Evolutionary conservation across 306 rosid genomes (phyloP).

Genomic region (Myrica gale): DNA sequence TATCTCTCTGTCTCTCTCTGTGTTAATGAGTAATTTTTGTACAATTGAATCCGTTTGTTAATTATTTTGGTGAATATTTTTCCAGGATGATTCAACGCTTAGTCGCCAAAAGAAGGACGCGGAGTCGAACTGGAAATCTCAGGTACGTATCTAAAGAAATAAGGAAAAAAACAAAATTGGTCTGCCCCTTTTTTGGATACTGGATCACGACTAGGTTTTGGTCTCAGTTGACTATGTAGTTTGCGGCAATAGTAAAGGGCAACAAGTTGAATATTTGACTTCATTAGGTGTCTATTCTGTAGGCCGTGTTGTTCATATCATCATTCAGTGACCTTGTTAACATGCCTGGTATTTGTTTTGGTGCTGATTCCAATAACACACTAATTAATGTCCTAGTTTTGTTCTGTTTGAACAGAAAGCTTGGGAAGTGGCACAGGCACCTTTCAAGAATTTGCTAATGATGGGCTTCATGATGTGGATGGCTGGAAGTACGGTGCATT

Average conservation of each 20-base stretch:
- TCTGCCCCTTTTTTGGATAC: not conserved
- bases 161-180: too few relatives aligned
- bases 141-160: slow-evolving; percentile 38
- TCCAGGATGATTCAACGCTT: slow-evolving; percentile 81
- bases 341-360: not conserved
- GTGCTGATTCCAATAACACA: not conserved
- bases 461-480: slow-evolving; percentile 99
- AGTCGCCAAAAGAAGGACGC: slow-evolving; percentile 96
- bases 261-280: not conserved
- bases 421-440: slow-evolving; percentile 99
- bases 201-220: not conserved
- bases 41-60: not conserved
- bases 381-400: slow-evolving; percentile 10
- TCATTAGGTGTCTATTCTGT: not conserved
- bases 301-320: not conserved
- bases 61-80: not conserved
- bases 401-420: slow-evolving; percentile 69
- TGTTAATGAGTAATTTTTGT: not conserved
- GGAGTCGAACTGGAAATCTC: slow-evolving; percentile 90
- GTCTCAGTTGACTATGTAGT: not conserved
- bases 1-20: not conserved
- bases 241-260: not conserved
- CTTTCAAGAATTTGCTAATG: slow-evolving; percentile 92
- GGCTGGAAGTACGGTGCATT: slow-evolving; percentile 96
- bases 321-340: not conserved